Evolutionary conservation across 2,329 filamentous ascomycete species (phyloP).

Genomic region (Fonsecaea multimorphosa): DNA sequence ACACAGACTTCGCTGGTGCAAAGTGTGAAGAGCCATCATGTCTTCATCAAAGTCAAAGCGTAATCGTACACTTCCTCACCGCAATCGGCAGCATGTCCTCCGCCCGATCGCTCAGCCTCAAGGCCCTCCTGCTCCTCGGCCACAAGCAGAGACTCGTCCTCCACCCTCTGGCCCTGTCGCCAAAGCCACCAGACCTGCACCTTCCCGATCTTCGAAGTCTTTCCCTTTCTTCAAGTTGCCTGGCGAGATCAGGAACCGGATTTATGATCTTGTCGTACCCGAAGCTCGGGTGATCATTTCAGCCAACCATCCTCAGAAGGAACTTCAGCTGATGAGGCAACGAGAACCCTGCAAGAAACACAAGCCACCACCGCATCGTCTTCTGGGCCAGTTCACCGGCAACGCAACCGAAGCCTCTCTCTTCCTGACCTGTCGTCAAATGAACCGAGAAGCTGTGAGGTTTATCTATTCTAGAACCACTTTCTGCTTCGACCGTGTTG

Average conservation of each 20-base stretch:
- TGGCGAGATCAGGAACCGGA: slow-evolving; percentile 70
- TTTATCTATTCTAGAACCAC: slow-evolving; percentile 38
- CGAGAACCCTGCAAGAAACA: slow-evolving; percentile 23
- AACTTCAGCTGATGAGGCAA: slow-evolving; percentile 28
- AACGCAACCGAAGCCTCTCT: slow-evolving; percentile 22
- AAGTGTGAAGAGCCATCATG: slow-evolving; percentile 2
- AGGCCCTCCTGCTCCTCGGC: neutral
- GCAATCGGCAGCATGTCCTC: slow-evolving; percentile 24
- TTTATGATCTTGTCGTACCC: slow-evolving; percentile 70
- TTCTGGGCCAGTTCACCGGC: slow-evolving; percentile 21
- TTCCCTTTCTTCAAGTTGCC: slow-evolving; percentile 73
- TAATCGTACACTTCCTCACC: slow-evolving; percentile 18
- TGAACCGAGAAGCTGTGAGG: slow-evolving; percentile 36
- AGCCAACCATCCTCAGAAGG: slow-evolving; percentile 36
- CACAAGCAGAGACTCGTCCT: neutral
- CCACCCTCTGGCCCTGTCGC: neutral
- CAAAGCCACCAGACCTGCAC: neutral
- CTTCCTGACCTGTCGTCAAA: slow-evolving; percentile 36
- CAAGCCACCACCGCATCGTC: slow-evolving; percentile 31
- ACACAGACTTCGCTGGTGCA: neutral
- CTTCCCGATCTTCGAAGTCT: slow-evolving; percentile 17
- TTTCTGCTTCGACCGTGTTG: slow-evolving; percentile 37
- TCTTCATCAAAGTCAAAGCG: slow-evolving; percentile 11
- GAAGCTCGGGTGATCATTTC: slow-evolving; percentile 31
- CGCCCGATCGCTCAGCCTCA: slow-evolving; percentile 17